Evolutionary conservation across 2,329 filamentous ascomycete genomes (phyloP).

Genomic region (Chaetomium sp.): DNA sequence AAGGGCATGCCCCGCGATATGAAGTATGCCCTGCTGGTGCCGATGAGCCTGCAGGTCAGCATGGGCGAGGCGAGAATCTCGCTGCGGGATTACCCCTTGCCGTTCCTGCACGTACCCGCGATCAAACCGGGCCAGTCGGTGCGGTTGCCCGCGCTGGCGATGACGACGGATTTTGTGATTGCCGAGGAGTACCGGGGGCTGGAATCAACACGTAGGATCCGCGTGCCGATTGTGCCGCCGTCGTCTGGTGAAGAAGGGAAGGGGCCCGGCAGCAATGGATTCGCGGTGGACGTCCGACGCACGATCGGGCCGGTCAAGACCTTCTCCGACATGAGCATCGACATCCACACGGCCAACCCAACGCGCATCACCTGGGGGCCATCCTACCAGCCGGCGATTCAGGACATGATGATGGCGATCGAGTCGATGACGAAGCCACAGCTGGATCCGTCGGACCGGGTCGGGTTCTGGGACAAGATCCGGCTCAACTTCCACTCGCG

Average conservation of each 20-base stretch:
- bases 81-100: conserved; percentile 87
- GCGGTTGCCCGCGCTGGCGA: conserved; percentile 70
- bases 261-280: conserved; percentile 35
- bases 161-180: conserved; percentile 89
- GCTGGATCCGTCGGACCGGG: conserved; percentile 83
- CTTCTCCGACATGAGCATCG: conserved; percentile 84
- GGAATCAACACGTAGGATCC: conserved; percentile 72
- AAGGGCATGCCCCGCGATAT: conserved; percentile 94
- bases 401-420: conserved; percentile 99
- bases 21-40: conserved; percentile 81
- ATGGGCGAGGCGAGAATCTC: conserved; percentile 87
- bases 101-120: conserved; percentile 81
- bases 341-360: conserved; percentile 87
- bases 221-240: conserved; percentile 74
- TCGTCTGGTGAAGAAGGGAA: conserved; percentile 42
- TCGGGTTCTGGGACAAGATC: conserved; percentile 99
- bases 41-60: conserved; percentile 80
- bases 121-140: conserved; percentile 74
- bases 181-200: conserved; percentile 84
- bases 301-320: conserved; percentile 95
- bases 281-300: conserved; percentile 77
- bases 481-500: conserved; percentile 89
- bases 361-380: conserved; percentile 96
- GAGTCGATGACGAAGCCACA: conserved; percentile 97
- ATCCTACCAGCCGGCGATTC: conserved; percentile 94